phyloP scores from a whole-genome alignment of 768 basidiomycete genomes.

The Termitomyces eurrhizus region DNA sequence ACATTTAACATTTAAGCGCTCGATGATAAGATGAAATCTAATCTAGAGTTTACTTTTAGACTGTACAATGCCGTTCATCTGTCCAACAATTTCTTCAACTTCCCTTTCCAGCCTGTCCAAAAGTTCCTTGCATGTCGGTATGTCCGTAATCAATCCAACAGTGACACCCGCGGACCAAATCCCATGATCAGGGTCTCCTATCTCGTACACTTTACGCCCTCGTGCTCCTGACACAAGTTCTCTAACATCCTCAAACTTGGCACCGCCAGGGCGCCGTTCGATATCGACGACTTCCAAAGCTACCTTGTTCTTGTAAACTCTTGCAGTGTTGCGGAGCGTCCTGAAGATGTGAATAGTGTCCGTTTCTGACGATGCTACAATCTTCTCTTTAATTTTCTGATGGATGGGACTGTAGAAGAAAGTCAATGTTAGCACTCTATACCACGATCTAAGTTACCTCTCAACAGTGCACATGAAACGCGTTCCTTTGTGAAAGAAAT shows the following conservation, averaged over 20 bases:
- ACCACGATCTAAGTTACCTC: constrained; percentile 37
- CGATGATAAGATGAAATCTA: constrained; percentile 4
- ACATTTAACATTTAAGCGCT: not conserved
- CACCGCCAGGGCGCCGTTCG: constrained; percentile 77
- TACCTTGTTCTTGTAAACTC: constrained; percentile 86
- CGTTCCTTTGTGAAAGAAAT: constrained; percentile 42
- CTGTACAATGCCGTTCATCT: constrained; percentile 33
- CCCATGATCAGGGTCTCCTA: constrained; percentile 82
- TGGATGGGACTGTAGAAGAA: constrained; percentile 66
- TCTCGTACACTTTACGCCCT: constrained; percentile 74
- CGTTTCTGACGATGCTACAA: constrained; percentile 76
- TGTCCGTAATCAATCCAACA: constrained; percentile 75
- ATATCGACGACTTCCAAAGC: constrained; percentile 81
- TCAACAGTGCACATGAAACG: constrained; percentile 93
- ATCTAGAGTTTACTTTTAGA: constrained; percentile 36
- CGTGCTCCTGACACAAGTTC: constrained; percentile 73
- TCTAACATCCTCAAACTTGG: constrained; percentile 81
- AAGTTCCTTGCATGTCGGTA: constrained; percentile 76
- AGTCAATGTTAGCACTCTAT: not conserved
- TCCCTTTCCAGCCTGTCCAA: constrained; percentile 68
- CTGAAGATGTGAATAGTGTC: constrained; percentile 92
- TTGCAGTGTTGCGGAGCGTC: constrained; percentile 75
- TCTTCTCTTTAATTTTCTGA: constrained; percentile 85
- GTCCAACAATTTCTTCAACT: constrained; percentile 61
- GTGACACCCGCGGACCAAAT: constrained; percentile 75